These are phyloP conservation scores for Bryoerythrophyllum caledonicum DNA, from an alignment of 225 moss, liverwort and hornwort genomes.

Conservation along the genomic window DNA sequence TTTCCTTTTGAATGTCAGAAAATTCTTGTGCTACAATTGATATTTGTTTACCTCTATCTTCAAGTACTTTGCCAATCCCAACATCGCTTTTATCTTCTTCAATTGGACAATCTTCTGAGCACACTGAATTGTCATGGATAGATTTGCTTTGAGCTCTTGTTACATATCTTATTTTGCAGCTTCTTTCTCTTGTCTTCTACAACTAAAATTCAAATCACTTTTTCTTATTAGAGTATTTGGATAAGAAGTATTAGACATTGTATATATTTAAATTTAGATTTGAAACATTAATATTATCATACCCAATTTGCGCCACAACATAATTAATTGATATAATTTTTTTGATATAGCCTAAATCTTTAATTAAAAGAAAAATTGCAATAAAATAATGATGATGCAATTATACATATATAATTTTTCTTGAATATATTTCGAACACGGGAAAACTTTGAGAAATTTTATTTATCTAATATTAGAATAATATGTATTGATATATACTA, in stretches of 20 bases:
- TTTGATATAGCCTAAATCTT: fast-evolving
- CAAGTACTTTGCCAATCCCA: conserved; percentile 20
- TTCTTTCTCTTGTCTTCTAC: conserved; percentile 6
- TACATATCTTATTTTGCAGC: neutral
- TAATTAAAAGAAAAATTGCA: fast-evolving
- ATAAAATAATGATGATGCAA: neutral
- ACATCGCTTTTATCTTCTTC: conserved; percentile 25
- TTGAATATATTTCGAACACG: no score
- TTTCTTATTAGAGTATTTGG: neutral
- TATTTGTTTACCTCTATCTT: conserved; percentile 24
- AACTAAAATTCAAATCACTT: neutral
- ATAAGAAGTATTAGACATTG: conserved; percentile 9
- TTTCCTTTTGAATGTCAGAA: conserved; percentile 25
- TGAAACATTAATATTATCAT: neutral
- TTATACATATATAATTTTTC: neutral
- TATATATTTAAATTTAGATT: neutral
- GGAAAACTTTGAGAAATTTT: no score
- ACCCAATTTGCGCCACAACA: neutral
- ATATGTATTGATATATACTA: neutral
- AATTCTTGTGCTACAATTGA: conserved; percentile 32
- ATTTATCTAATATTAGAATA: neutral
- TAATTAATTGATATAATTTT: fast-evolving
- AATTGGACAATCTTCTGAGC: conserved; percentile 18
- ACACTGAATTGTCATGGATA: neutral
- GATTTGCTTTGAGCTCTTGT: neutral